Conservation (phyloP, 2,329 filamentous ascomycete species). For the Didymella arachidicola region DNA sequence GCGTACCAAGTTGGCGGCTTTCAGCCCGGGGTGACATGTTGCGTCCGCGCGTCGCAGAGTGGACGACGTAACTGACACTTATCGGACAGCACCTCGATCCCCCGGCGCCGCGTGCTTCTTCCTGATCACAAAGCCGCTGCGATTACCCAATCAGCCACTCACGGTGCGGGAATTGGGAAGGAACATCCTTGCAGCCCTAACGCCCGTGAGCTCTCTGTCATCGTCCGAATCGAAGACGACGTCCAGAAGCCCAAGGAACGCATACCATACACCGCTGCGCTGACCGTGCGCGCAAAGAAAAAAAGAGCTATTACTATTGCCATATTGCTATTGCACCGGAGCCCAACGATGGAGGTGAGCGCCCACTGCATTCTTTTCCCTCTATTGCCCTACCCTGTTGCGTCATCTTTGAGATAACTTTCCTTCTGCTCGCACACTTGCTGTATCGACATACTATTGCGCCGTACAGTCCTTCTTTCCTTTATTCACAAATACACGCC, state of each 20-base stretch:
- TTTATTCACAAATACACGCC: slow-evolving; percentile 2
- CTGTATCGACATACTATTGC: slow-evolving; percentile 9
- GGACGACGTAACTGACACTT: slow-evolving; percentile 14
- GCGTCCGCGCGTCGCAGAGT: slow-evolving; percentile 6
- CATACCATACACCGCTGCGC: slow-evolving; percentile 23
- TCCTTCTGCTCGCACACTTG: slow-evolving; percentile 9
- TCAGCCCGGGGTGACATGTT: slow-evolving; percentile 11
- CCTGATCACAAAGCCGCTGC: slow-evolving; percentile 15
- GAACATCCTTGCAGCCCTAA: slow-evolving; percentile 23
- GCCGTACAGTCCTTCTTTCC: slow-evolving; percentile 3
- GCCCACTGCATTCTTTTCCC: slow-evolving; percentile 20
- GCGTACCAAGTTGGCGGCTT: slow-evolving; percentile 18
- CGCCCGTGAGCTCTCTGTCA: slow-evolving; percentile 20
- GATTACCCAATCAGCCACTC: slow-evolving; percentile 18
- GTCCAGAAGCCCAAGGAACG: slow-evolving; percentile 23
- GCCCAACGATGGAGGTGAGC: slow-evolving; percentile 24
- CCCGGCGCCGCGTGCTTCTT: slow-evolving; percentile 18
- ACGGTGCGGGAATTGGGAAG: slow-evolving; percentile 17
- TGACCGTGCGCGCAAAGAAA: slow-evolving; percentile 23
- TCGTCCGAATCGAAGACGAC: slow-evolving; percentile 19
- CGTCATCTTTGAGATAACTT: slow-evolving; percentile 21
- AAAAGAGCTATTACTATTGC: slow-evolving; percentile 23
- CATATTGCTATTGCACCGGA: slow-evolving; percentile 22
- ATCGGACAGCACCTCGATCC: slow-evolving; percentile 10
- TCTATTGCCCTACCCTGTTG: slow-evolving; percentile 20